These are phyloP conservation scores for Pleurotus djamor DNA, from an alignment of 768 basidiomycete species.

Conservation along the genomic window DNA sequence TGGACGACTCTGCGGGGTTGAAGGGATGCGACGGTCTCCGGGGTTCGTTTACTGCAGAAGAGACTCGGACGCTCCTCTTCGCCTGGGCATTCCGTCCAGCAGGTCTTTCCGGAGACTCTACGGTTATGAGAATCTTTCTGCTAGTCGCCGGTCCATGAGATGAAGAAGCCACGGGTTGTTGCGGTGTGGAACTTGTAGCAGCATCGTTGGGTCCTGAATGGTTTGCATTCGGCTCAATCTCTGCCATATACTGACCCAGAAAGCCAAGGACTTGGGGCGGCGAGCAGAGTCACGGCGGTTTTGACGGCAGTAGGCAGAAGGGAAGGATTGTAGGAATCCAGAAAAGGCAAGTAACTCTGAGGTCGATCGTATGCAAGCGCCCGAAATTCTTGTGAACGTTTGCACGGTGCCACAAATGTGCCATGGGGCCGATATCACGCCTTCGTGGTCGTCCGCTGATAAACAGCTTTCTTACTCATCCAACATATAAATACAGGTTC, in stretches of 20 bases:
- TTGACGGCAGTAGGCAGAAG: neutral
- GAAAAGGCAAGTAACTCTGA: neutral
- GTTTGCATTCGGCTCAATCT: neutral
- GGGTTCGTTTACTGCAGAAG: neutral
- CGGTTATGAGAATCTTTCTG: neutral
- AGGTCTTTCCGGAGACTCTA: neutral
- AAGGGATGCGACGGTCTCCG: conserved; percentile 1
- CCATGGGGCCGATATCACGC: too few relatives aligned
- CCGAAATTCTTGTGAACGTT: too few relatives aligned
- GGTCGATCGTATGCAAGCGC: neutral
- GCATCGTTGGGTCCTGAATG: neutral
- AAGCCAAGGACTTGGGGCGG: neutral
- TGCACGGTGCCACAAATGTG: too few relatives aligned
- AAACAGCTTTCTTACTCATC: too few relatives aligned
- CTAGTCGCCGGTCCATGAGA: neutral
- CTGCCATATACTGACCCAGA: conserved; percentile 3
- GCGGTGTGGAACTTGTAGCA: neutral
- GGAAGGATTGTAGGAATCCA: neutral
- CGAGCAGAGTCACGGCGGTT: neutral
- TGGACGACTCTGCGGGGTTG: neutral
- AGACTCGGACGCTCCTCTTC: conserved; percentile 2
- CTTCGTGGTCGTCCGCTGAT: too few relatives aligned
- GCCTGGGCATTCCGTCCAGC: neutral
- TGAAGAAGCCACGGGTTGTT: neutral
- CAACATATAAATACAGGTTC: neutral